phyloP scores from a whole-genome alignment of 768 basidiomycete species.

The Rhodosporidiobolus odoratus region DNA sequence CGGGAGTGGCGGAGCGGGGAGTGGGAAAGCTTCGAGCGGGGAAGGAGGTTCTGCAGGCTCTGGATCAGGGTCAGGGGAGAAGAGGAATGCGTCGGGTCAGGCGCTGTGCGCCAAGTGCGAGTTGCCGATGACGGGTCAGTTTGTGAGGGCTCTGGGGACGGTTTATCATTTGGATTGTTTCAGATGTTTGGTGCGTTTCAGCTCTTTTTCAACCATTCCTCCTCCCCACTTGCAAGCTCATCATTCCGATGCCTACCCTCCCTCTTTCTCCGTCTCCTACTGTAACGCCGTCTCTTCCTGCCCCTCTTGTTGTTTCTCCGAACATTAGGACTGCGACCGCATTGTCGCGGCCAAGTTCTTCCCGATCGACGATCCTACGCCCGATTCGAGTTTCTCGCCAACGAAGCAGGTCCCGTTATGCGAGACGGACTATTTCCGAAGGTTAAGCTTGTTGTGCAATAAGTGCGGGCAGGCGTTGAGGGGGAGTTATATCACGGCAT shows the following conservation, averaged over 20 bases:
- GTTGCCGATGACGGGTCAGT: slow-evolving; percentile 73
- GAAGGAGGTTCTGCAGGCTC: background rate
- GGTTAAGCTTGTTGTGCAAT: slow-evolving; percentile 90
- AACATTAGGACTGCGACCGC: slow-evolving; percentile 78
- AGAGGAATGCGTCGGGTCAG: background rate
- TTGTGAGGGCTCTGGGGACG: slow-evolving; percentile 85
- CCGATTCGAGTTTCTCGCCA: slow-evolving; percentile 40
- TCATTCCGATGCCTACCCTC: background rate
- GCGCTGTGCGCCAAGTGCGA: slow-evolving; percentile 47
- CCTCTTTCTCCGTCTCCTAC: background rate
- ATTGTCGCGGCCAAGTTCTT: slow-evolving; percentile 99
- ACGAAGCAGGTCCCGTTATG: slow-evolving; percentile 76
- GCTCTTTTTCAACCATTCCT: background rate
- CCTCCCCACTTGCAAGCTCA: slow-evolving; percentile 2
- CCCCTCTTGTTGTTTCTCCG: background rate
- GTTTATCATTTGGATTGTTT: slow-evolving; percentile 98
- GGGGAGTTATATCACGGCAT: slow-evolving; percentile 98
- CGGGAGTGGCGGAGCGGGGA: background rate
- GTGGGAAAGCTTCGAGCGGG: slow-evolving; percentile 5
- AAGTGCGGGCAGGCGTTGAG: slow-evolving; percentile 90
- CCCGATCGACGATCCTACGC: slow-evolving; percentile 77
- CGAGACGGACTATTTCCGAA: slow-evolving; percentile 94
- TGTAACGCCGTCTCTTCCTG: background rate
- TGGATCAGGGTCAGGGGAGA: too few species aligned
- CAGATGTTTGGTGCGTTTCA: slow-evolving; percentile 79